Percentiles rank a stretch among this genome's conserved stretches.
Evolutionary conservation across 192 early-diverging fungal genomes (phyloP).

Genomic region (Coemansia sp.): DNA sequence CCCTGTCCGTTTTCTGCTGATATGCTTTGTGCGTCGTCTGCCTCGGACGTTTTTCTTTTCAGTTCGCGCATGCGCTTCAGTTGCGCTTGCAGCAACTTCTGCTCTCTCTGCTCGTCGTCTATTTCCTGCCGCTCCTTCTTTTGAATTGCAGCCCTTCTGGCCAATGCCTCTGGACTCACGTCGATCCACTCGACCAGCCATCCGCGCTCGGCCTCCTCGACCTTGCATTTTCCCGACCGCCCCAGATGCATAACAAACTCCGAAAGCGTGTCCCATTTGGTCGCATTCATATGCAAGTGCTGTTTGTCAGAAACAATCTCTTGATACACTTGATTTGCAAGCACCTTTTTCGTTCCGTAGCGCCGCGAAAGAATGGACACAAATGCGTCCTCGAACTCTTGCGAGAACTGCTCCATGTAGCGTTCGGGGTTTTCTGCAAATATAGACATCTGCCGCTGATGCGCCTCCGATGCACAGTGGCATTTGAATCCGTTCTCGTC

Average conservation of each 20-base stretch:
- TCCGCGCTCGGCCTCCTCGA: constrained; percentile 90
- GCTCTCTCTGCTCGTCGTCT: constrained; percentile 87
- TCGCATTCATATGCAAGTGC: constrained; percentile 97
- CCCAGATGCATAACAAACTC: constrained; percentile 90
- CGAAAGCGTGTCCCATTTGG: constrained; percentile 85
- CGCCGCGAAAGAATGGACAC: constrained; percentile 79
- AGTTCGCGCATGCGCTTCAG: constrained; percentile 72
- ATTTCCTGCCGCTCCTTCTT: constrained; percentile 81
- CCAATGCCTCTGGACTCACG: constrained; percentile 83
- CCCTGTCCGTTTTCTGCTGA: background rate
- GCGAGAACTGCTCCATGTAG: constrained; percentile 75
- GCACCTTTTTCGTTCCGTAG: constrained; percentile 79
- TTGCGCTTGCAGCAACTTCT: constrained; percentile 77
- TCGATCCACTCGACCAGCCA: constrained; percentile 94
- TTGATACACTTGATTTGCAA: constrained; percentile 96
- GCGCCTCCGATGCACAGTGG: constrained; percentile 86
- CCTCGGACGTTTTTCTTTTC: constrained; percentile 2
- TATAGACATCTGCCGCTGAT: constrained; percentile 88
- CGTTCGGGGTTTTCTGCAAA: constrained; percentile 80
- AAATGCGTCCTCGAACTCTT: constrained; percentile 84
- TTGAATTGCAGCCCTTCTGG: constrained; percentile 68
- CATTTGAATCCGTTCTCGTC: constrained; percentile 98
- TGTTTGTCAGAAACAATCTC: constrained; percentile 90
- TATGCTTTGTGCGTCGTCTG: background rate
- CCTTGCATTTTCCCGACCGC: constrained; percentile 75